Evolutionary conservation across 192 early-diverging fungal species (phyloP).

Genomic region (Linnemannia exigua): DNA sequence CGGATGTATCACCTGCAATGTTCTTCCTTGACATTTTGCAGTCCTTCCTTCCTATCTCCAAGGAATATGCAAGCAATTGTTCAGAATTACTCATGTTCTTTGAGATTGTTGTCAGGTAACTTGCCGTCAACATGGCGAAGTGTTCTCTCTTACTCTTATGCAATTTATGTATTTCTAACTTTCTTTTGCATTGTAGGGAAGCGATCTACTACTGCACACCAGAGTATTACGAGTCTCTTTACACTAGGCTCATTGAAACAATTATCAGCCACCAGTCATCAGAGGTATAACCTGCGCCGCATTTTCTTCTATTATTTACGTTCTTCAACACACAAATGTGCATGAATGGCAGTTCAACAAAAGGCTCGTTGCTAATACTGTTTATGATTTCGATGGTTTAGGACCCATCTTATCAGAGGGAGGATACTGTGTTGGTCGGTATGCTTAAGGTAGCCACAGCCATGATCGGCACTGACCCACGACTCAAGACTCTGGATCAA

Average conservation of each 20-base stretch:
- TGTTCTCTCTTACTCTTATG: not conserved
- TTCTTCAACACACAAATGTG: not conserved
- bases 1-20: constrained; percentile 24
- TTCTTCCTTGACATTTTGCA: constrained; percentile 52
- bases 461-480: constrained; percentile 38
- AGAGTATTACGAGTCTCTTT: constrained; percentile 23
- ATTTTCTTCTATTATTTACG: not conserved
- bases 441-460: constrained; percentile 57
- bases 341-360: not conserved
- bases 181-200: constrained; percentile 15
- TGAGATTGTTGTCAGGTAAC: constrained; percentile 41
- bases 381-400: not conserved
- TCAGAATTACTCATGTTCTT: constrained; percentile 50
- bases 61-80: constrained; percentile 51
- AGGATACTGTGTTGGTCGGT: constrained; percentile 60
- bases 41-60: constrained; percentile 45
- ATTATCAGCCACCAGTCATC: constrained; percentile 35
- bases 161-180: constrained; percentile 6
- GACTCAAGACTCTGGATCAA: constrained; percentile 36
- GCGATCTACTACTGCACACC: constrained; percentile 24
- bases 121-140: no score
- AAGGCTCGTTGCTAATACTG: not conserved
- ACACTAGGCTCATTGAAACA: constrained; percentile 32
- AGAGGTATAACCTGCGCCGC: constrained; percentile 23
- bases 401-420: constrained; percentile 12